Conservation (phyloP, 192 early-diverging fungal genomes). For the Dimargaris xerosporica region DNA sequence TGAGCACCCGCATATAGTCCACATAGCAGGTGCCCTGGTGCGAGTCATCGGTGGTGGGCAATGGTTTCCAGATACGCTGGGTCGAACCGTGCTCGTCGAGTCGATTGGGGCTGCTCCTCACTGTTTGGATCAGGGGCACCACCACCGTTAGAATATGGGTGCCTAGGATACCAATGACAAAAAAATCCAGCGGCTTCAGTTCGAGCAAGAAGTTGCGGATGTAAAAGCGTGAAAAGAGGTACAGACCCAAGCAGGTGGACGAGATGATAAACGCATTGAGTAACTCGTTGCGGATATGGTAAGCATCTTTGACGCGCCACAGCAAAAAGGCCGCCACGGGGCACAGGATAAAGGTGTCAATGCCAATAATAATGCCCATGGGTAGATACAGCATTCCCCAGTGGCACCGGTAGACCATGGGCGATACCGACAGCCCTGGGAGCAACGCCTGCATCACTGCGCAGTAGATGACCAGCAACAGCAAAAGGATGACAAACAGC, state of each 20-base stretch:
- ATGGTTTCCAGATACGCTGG: no score
- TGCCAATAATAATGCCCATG: background rate
- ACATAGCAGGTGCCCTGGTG: background rate
- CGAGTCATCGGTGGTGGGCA: background rate
- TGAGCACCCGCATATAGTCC: slow-evolving; percentile 1
- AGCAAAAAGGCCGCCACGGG: background rate
- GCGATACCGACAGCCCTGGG: background rate
- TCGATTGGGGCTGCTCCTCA: no score
- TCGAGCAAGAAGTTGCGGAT: background rate
- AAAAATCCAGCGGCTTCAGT: background rate
- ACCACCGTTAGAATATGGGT: background rate
- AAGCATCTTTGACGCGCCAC: background rate
- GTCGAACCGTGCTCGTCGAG: no score
- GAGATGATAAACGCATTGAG: background rate
- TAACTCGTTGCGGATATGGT: slow-evolving; percentile 10
- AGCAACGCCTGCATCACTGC: background rate
- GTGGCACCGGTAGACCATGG: background rate
- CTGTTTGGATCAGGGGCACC: background rate
- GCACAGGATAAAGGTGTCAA: background rate
- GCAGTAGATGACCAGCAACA: background rate
- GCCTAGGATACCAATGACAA: background rate
- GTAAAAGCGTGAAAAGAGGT: background rate
- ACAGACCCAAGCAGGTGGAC: background rate
- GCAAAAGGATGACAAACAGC: background rate
- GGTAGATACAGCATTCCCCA: background rate